phyloP scores from a whole-genome alignment of 2,329 filamentous ascomycete genomes.

The Myriosclerotinia scirpicola region DNA sequence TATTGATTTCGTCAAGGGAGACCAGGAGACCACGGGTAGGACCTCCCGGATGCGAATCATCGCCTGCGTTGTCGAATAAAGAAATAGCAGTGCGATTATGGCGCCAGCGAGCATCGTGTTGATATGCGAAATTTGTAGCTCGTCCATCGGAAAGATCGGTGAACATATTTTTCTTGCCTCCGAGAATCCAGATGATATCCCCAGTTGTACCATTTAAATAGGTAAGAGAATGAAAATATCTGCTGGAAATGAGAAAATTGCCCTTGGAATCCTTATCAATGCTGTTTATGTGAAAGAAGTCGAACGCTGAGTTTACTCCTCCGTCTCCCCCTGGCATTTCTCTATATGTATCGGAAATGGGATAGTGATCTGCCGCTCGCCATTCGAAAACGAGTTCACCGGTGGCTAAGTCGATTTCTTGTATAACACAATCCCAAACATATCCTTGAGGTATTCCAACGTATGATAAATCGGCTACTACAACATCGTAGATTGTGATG shows the following conservation, averaged over 20 bases:
- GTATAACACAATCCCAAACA: constrained; percentile 57
- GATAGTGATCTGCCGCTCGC: constrained; percentile 50
- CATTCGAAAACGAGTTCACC: constrained; percentile 59
- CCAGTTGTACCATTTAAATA: constrained; percentile 49
- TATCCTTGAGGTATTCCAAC: constrained; percentile 51
- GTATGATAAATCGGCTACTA: constrained; percentile 46
- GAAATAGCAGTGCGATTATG: constrained; percentile 34
- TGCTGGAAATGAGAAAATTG: constrained; percentile 51
- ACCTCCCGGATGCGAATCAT: constrained; percentile 25
- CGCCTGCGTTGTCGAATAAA: constrained; percentile 34
- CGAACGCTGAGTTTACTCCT: constrained; percentile 46
- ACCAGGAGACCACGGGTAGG: constrained; percentile 34
- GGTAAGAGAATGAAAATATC: constrained; percentile 48
- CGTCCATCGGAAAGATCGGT: constrained; percentile 35
- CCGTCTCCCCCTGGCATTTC: constrained; percentile 41
- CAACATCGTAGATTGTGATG: constrained; percentile 55
- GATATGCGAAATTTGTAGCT: constrained; percentile 50
- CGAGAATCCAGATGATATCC: constrained; percentile 50
- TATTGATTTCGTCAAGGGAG: constrained; percentile 28
- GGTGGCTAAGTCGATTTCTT: constrained; percentile 46
- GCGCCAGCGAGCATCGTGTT: constrained; percentile 50
- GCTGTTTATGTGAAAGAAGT: constrained; percentile 41
- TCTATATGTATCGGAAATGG: constrained; percentile 44
- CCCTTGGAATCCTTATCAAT: constrained; percentile 45
- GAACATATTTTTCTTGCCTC: constrained; percentile 48